phyloP scores from a whole-genome alignment of 441 rosid species.

The Mallotus japonicus region DNA sequence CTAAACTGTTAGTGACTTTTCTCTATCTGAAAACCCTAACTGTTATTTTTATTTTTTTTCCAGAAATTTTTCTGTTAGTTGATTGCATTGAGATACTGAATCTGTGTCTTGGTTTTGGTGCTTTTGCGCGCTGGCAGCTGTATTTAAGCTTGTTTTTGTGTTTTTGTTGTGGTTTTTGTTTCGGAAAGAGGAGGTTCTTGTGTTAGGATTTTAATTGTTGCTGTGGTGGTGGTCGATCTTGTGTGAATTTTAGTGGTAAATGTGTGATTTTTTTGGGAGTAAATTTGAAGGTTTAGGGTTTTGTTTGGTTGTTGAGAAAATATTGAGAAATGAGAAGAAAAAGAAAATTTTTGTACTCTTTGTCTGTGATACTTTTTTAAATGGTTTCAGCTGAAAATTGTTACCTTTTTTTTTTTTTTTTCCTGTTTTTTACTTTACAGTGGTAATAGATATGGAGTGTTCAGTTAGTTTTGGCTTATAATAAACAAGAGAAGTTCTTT shows the following conservation, averaged over 20 bases:
- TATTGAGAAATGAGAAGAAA: conserved; percentile 8
- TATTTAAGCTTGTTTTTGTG: conserved; percentile 20
- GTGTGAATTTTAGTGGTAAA: conserved; percentile 15
- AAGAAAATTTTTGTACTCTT: background rate
- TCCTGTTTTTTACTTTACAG: too few species aligned
- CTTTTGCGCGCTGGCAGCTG: conserved; percentile 21
- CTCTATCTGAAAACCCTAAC: conserved; percentile 44
- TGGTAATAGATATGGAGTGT: background rate
- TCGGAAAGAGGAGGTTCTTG: conserved; percentile 3
- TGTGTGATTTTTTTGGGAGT: conserved; percentile 18
- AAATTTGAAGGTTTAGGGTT: conserved; percentile 14
- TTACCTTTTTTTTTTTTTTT: background rate
- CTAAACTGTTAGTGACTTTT: conserved; percentile 37
- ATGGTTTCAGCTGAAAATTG: background rate
- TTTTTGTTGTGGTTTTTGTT: conserved; percentile 9
- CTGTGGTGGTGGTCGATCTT: conserved; percentile 30
- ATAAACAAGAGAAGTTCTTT: background rate
- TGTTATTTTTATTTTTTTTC: background rate
- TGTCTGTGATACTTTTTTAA: background rate
- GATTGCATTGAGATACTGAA: conserved; percentile 17
- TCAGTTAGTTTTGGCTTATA: background rate
- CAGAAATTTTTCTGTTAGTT: background rate
- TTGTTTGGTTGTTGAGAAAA: conserved; percentile 23
- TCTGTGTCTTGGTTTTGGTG: conserved; percentile 21
- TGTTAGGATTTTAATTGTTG: conserved; percentile 13